Evolutionary conservation across 2,329 filamentous ascomycete species (phyloP).

Genomic region (Paraphoma sp.): DNA sequence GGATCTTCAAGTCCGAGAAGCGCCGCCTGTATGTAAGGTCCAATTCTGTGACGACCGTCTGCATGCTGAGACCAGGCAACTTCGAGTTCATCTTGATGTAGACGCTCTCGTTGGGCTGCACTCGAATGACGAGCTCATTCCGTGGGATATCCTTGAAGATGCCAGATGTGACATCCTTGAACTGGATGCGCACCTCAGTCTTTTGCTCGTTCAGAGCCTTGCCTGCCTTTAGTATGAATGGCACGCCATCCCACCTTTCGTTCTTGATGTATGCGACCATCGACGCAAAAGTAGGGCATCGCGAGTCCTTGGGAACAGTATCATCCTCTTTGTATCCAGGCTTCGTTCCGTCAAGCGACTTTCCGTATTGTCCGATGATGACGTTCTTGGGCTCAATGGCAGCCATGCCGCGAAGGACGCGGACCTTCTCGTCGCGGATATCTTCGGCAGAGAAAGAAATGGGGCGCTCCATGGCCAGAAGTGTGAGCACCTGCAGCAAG

Average conservation of each 20-base stretch:
- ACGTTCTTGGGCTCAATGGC: slow-evolving; percentile 99
- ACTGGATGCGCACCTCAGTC: slow-evolving; percentile 98
- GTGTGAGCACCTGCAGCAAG: slow-evolving; percentile 91
- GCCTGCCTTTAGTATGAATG: slow-evolving; percentile 98
- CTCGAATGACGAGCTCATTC: slow-evolving; percentile 98
- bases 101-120: slow-evolving; percentile 98
- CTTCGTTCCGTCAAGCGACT: slow-evolving; percentile 94
- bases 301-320: slow-evolving; percentile 94
- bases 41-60: slow-evolving; percentile 97
- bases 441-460: slow-evolving; percentile 98
- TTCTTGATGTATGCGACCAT: slow-evolving; percentile 99
- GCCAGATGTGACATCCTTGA: slow-evolving; percentile 98
- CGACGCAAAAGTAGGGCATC: slow-evolving; percentile 97
- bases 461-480: slow-evolving; percentile 96
- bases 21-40: slow-evolving; percentile 97
- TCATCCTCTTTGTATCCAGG: slow-evolving; percentile 98
- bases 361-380: slow-evolving; percentile 98
- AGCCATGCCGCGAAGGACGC: slow-evolving; percentile 90
- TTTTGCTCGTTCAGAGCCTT: slow-evolving; percentile 99
- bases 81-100: slow-evolving; percentile 99
- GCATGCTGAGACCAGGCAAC: slow-evolving; percentile 97
- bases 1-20: slow-evolving; percentile 99
- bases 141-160: slow-evolving; percentile 99
- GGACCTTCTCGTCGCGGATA: slow-evolving; percentile 97
- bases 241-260: slow-evolving; percentile 98